Percentiles rank a stretch among this genome's conserved stretches.
Evolutionary conservation across 805 yeast genomes (phyloP).

Genomic region (Candida saitoana): DNA sequence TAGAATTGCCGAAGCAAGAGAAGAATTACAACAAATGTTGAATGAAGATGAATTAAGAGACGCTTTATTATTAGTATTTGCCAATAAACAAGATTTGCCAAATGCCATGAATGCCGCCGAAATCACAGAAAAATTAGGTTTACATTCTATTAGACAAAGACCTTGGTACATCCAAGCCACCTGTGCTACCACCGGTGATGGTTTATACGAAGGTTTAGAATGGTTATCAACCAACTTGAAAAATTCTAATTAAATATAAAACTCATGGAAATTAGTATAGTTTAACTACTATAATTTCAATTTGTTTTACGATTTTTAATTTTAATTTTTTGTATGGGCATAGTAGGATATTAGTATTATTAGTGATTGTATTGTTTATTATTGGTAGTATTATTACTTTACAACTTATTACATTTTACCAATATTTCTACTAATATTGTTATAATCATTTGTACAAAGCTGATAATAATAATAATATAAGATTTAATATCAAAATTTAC

Average conservation of each 20-base stretch:
- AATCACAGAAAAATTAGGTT: constrained; percentile 93
- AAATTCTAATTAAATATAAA: constrained; percentile 29
- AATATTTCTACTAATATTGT: neutral
- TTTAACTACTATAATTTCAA: neutral
- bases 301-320: neutral
- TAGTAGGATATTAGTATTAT: neutral
- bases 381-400: neutral
- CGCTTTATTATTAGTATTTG: constrained; percentile 90
- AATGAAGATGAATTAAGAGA: constrained; percentile 98
- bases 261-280: too few species aligned
- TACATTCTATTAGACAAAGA: constrained; percentile 96
- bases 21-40: constrained; percentile 96
- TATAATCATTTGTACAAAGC: constrained; percentile 1
- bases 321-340: neutral
- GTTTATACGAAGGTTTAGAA: constrained; percentile 95
- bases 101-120: constrained; percentile 99
- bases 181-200: constrained; percentile 99
- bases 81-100: constrained; percentile 98
- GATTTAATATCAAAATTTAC: neutral
- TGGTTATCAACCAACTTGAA: constrained; percentile 92
- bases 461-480: neutral
- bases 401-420: neutral
- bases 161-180: constrained; percentile 99
- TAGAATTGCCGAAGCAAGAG: constrained; percentile 96
- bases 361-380: too few species aligned